Conservation (phyloP, 2,329 filamentous ascomycete genomes). For the Tolypocladium amazonense region DNA sequence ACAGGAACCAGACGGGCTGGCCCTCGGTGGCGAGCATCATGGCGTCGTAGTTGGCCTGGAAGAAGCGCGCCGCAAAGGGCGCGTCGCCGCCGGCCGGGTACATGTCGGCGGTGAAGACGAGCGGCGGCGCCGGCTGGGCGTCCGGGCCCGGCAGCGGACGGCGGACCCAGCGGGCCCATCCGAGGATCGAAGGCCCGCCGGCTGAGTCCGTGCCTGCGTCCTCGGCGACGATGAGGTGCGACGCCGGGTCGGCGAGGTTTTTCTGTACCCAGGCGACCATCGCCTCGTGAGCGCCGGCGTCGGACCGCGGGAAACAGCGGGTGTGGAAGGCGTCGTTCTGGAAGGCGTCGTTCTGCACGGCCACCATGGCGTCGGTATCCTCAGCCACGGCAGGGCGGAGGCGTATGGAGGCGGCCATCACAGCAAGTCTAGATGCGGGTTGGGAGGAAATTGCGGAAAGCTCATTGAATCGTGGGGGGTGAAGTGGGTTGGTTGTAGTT, state of each 20-base stretch:
- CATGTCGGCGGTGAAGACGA: constrained; percentile 11
- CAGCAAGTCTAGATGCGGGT: neutral
- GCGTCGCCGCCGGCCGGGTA: constrained; percentile 15
- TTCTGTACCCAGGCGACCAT: constrained; percentile 11
- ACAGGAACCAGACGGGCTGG: constrained; percentile 21
- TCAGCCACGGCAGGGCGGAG: constrained; percentile 26
- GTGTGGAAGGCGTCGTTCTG: constrained; percentile 16
- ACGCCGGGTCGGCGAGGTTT: constrained; percentile 16
- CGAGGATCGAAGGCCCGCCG: constrained; percentile 10
- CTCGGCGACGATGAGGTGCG: constrained; percentile 20
- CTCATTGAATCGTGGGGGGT: no score
- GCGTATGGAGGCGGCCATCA: neutral
- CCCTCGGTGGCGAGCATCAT: constrained; percentile 13
- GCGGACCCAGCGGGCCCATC: constrained; percentile 24
- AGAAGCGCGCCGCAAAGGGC: constrained; percentile 28
- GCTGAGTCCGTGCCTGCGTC: constrained; percentile 1
- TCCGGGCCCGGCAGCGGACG: constrained; percentile 8
- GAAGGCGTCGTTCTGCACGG: constrained; percentile 20
- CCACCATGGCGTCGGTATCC: constrained; percentile 20
- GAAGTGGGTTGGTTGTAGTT: neutral
- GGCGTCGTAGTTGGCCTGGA: constrained; percentile 18
- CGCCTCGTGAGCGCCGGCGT: constrained; percentile 10
- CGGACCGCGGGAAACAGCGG: constrained; percentile 16
- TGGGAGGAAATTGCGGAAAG: no score
- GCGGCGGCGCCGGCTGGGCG: constrained; percentile 1